Evolutionary conservation across 2,329 filamentous ascomycete genomes (phyloP).

Genomic region (Aureobasidium vineae): DNA sequence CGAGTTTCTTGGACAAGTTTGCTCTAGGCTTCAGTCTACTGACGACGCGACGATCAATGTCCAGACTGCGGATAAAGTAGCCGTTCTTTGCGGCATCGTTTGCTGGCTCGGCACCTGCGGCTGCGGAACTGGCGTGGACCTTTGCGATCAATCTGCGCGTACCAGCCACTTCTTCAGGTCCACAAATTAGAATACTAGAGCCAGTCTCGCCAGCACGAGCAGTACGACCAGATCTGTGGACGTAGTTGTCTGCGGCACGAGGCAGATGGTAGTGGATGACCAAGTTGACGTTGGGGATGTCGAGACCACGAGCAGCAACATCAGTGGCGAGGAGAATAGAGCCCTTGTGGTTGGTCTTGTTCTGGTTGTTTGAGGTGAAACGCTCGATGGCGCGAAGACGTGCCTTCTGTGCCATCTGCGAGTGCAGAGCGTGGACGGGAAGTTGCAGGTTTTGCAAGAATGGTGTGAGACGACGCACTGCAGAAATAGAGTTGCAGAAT

Average conservation of each 20-base stretch:
- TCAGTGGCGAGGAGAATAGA: conserved; percentile 86
- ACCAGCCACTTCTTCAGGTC: conserved; percentile 83
- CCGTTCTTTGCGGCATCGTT: conserved; percentile 51
- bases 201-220: conserved; percentile 77
- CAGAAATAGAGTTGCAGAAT: conserved; percentile 94
- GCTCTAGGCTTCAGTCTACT: conserved; percentile 73
- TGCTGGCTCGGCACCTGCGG: conserved; percentile 44
- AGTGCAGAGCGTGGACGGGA: conserved; percentile 76
- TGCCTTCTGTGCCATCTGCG: conserved; percentile 93
- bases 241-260: conserved; percentile 86
- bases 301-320: conserved; percentile 85
- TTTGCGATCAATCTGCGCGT: conserved; percentile 82
- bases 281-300: conserved; percentile 85
- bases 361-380: conserved; percentile 59
- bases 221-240: conserved; percentile 91
- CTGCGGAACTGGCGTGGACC: conserved; percentile 65
- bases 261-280: conserved; percentile 96
- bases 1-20: conserved; percentile 78
- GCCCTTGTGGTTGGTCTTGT: conserved; percentile 35
- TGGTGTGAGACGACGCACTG: conserved; percentile 80
- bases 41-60: conserved; percentile 78
- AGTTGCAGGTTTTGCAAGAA: conserved; percentile 80
- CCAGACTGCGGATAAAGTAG: conserved; percentile 74
- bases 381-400: conserved; percentile 89
- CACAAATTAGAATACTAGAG: conserved; percentile 82